Evolutionary conservation across 164 flowering plant genomes (phyloP).

Genomic region (Stephania cephalantha): DNA sequence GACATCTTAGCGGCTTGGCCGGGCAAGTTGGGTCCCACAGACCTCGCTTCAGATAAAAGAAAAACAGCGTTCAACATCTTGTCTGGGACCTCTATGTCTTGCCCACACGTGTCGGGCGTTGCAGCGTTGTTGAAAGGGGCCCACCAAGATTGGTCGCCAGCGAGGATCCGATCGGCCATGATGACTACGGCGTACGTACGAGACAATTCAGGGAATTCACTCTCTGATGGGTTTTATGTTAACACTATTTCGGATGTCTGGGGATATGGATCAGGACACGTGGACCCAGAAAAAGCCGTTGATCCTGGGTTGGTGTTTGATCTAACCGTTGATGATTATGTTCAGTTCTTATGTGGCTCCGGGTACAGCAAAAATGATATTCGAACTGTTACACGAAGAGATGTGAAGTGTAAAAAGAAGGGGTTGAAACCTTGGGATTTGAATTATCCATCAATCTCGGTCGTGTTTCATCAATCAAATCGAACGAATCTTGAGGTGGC

Average conservation of each 20-base stretch:
- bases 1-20: constrained; percentile 68
- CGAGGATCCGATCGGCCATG: background rate
- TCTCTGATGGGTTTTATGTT: background rate
- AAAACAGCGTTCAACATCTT: constrained; percentile 42
- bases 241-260: constrained; percentile 9
- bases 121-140: background rate
- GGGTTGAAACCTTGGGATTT: constrained; percentile 29
- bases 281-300: constrained; percentile 34
- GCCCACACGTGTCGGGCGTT: background rate
- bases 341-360: constrained; percentile 37
- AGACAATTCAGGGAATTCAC: background rate
- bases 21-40: constrained; percentile 25
- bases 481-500: background rate
- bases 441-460: constrained; percentile 44
- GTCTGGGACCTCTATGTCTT: constrained; percentile 33
- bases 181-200: background rate
- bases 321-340: constrained; percentile 33
- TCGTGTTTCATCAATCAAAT: background rate
- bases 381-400: constrained; percentile 14
- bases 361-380: constrained; percentile 14
- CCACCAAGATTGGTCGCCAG: background rate
- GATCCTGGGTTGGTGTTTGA: constrained; percentile 46
- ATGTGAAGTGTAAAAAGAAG: constrained; percentile 18
- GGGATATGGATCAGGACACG: constrained; percentile 48
- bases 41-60: constrained; percentile 24